Evolutionary conservation across 2,329 filamentous ascomycete species (phyloP), one percentile per base, ranked within the genome.

Genomic region (Colletotrichum shisoi): DNA sequence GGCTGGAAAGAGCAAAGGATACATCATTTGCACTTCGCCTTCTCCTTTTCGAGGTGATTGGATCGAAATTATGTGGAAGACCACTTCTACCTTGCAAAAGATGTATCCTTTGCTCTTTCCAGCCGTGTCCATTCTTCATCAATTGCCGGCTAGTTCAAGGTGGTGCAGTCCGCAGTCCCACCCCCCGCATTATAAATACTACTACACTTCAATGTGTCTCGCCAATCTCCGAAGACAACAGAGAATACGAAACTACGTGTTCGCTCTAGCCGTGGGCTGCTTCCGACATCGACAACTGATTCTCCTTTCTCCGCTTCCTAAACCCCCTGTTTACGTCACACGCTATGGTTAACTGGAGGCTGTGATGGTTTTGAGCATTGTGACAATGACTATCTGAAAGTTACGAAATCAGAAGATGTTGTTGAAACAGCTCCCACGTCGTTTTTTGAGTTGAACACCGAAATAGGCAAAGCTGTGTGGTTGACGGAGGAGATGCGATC

Each of bases 231-330:
- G 27, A 42, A 63, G 45, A 44, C n/a, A 63, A 46, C 39, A 40
- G 15, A 44, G 53, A 62, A 62, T 63, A 63, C 58, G 59, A 53
- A 66, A 40, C 45, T 19, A 11, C 45, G 19, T 24, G 19, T 48
- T 48, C 45, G 12, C 45, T 15, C 42, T 34, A 60, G 31, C 31
- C 31, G 31, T 9, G 31, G 31, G 31, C 31, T 34, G 7, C 31
- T 34, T 34, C 31, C 31, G 31, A 8, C 31, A 34, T 34, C 8
- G 8, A 34, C 8, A 34, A 34, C 31, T 34, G 31, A 34, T 60
- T 12, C 27, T 44, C 39, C 12, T 46, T 19, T 19, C 58, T 40
- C 31, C 31, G 57, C 42, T n/a, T 12, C 9, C 42, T 13, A 56
- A 54, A 31, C 39, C 17, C 11, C n/a, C 46, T 21, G 21, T 34